A percentile compares a stretch with the other conserved stretches of the same genome.
phyloP scores from a whole-genome alignment of 2,329 filamentous ascomycete genomes.

The Fusarium sp. region DNA sequence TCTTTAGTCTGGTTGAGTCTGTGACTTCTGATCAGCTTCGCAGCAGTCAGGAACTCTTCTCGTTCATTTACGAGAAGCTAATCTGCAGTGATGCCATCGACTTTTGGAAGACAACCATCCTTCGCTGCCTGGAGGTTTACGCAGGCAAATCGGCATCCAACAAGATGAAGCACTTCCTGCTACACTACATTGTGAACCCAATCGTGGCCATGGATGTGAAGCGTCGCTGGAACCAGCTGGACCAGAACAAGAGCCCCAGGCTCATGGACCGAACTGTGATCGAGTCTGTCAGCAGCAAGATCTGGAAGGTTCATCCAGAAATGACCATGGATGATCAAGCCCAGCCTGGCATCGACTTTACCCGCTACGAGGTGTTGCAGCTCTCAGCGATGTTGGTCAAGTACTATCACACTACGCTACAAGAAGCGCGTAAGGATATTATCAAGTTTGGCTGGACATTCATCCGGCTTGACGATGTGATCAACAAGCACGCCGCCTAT shows the following conservation, averaged over 20 bases:
- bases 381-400: slow-evolving; percentile 95
- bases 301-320: slow-evolving; percentile 91
- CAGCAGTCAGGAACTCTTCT: slow-evolving; percentile 77
- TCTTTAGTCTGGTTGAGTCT: slow-evolving; percentile 86
- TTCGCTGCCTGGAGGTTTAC: slow-evolving; percentile 90
- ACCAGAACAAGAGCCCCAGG: slow-evolving; percentile 69
- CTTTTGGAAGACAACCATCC: slow-evolving; percentile 84
- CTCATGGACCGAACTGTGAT: slow-evolving; percentile 90
- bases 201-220: slow-evolving; percentile 97
- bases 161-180: slow-evolving; percentile 91
- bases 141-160: slow-evolving; percentile 82
- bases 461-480: slow-evolving; percentile 96
- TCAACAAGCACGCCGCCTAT: slow-evolving; percentile 98
- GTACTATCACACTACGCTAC: slow-evolving; percentile 87
- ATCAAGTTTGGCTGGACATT: slow-evolving; percentile 99
- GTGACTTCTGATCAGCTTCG: slow-evolving; percentile 88
- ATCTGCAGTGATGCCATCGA: slow-evolving; percentile 87
- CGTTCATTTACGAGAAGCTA: slow-evolving; percentile 87
- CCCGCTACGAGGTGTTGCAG: slow-evolving; percentile 94
- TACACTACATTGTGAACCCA: slow-evolving; percentile 93
- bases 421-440: slow-evolving; percentile 95
- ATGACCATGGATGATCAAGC: slow-evolving; percentile 86
- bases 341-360: slow-evolving; percentile 92
- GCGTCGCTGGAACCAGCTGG: slow-evolving; percentile 76
- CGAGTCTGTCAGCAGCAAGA: slow-evolving; percentile 88